phyloP scores from a whole-genome alignment of 768 basidiomycete species.

The Lactifluus volemus region DNA sequence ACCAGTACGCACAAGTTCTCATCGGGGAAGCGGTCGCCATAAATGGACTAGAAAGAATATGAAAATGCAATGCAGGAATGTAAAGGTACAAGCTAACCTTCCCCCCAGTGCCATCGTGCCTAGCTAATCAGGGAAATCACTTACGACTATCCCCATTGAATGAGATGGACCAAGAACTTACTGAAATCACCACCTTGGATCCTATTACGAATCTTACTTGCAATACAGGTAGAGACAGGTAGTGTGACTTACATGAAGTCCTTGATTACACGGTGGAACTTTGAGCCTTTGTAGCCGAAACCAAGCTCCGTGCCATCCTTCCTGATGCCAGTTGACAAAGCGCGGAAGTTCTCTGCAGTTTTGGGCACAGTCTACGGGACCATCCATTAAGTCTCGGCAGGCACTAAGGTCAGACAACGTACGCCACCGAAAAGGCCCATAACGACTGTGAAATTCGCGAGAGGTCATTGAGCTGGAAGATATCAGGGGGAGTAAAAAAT shows the following conservation, averaged over 20 bases:
- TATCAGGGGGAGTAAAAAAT: background rate
- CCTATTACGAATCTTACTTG: constrained; percentile 33
- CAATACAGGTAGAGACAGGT: constrained; percentile 18
- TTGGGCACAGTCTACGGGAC: constrained; percentile 76
- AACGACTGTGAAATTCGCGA: constrained; percentile 41
- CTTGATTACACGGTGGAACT: constrained; percentile 95
- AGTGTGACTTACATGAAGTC: constrained; percentile 62
- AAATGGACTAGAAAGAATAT: constrained; percentile 56
- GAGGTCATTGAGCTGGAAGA: background rate
- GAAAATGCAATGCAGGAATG: background rate
- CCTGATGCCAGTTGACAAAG: constrained; percentile 74
- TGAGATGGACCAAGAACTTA: constrained; percentile 32
- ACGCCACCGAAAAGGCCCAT: constrained; percentile 90
- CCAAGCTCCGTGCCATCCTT: constrained; percentile 64
- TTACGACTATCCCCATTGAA: constrained; percentile 8
- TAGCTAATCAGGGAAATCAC: constrained; percentile 36
- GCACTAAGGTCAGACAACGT: constrained; percentile 12
- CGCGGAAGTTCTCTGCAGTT: constrained; percentile 96
- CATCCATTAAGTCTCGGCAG: background rate
- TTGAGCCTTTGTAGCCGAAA: constrained; percentile 90
- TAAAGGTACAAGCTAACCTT: constrained; percentile 43
- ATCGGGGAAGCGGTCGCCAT: constrained; percentile 83
- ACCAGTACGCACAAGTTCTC: constrained; percentile 77
- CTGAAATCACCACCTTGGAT: constrained; percentile 99
- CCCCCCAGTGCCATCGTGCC: constrained; percentile 84